These are phyloP conservation scores for Phytophthora fragariaefolia DNA, from an alignment of 352 stramenopile species.

Conservation along the genomic window DNA sequence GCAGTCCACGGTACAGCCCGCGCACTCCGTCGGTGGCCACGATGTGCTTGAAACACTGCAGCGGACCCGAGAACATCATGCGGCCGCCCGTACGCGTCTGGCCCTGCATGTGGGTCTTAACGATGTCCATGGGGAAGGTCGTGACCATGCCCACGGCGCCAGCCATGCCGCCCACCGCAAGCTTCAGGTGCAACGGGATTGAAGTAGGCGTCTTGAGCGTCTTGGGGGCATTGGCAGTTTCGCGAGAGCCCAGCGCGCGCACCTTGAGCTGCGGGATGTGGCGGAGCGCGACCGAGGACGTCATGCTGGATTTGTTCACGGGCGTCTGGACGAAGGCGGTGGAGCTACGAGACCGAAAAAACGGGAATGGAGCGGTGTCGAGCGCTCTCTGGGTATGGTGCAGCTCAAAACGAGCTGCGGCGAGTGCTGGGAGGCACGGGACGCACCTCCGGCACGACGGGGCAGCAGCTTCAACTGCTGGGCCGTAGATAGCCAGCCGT, in stretches of 20 bases:
- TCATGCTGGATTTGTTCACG: slow-evolving; percentile 15
- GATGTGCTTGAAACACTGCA: slow-evolving; percentile 79
- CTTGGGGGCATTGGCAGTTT: slow-evolving; percentile 20
- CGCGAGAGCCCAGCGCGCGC: slow-evolving; percentile 15
- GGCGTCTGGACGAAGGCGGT: slow-evolving; percentile 6
- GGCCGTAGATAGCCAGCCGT: slow-evolving; percentile 29
- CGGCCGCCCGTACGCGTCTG: slow-evolving; percentile 47
- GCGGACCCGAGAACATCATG: slow-evolving; percentile 62
- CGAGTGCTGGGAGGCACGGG: slow-evolving; percentile 11
- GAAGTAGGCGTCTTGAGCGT: slow-evolving; percentile 22
- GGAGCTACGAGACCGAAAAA: slow-evolving; percentile 31
- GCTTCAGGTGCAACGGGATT: slow-evolving; percentile 85
- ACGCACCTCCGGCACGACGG: slow-evolving; percentile 11
- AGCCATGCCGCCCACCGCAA: slow-evolving; percentile 86
- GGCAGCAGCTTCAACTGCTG: slow-evolving; percentile 14
- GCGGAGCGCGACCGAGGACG: slow-evolving; percentile 21
- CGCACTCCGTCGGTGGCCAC: slow-evolving; percentile 69
- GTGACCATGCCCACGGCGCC: slow-evolving; percentile 82
- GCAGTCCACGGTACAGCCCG: slow-evolving; percentile 80
- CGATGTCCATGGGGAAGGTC: slow-evolving; percentile 93
- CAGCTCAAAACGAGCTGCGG: neutral
- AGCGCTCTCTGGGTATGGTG: neutral
- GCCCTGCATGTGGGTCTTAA: slow-evolving; percentile 94
- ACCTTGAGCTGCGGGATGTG: slow-evolving; percentile 31
- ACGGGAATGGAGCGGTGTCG: slow-evolving; percentile 28